Conservation (phyloP, 257 asterid genomes). For the Vinca minor region DNA sequence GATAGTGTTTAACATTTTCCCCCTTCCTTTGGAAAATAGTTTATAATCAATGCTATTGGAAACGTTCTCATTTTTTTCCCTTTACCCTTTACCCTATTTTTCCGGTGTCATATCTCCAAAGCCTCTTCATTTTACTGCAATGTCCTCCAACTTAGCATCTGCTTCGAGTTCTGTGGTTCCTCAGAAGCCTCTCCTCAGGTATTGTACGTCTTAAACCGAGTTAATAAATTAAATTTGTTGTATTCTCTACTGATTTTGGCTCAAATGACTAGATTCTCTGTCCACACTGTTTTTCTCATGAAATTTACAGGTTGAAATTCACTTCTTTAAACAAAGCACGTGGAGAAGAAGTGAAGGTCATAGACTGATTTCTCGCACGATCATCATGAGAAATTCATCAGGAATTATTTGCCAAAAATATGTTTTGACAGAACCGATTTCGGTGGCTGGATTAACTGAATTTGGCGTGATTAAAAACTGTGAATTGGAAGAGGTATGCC, state of each 20-base stretch:
- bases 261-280: neutral
- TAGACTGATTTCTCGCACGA: too few species aligned
- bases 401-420: neutral
- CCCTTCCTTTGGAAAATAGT: too few species aligned
- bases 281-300: neutral
- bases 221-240: neutral
- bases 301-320: conserved; percentile 50
- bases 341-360: too few species aligned
- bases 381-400: too few species aligned
- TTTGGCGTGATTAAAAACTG: too few species aligned
- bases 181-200: conserved; percentile 74
- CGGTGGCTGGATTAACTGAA: too few species aligned
- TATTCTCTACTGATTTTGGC: neutral
- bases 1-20: neutral
- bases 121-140: conserved; percentile 54
- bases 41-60: too few species aligned
- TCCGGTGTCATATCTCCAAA: conserved; percentile 5
- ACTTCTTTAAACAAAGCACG: conserved; percentile 60
- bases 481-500: too few species aligned
- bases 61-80: conserved; percentile 10
- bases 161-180: conserved; percentile 38
- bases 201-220: neutral
- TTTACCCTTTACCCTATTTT: conserved; percentile 1
- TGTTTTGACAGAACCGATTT: too few species aligned
- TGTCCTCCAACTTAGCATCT: conserved; percentile 27